A percentile compares a stretch with the other conserved stretches of the same genome.
phyloP scores from a whole-genome alignment of 345 rosid genomes.

The Anastatica hierochuntica region DNA sequence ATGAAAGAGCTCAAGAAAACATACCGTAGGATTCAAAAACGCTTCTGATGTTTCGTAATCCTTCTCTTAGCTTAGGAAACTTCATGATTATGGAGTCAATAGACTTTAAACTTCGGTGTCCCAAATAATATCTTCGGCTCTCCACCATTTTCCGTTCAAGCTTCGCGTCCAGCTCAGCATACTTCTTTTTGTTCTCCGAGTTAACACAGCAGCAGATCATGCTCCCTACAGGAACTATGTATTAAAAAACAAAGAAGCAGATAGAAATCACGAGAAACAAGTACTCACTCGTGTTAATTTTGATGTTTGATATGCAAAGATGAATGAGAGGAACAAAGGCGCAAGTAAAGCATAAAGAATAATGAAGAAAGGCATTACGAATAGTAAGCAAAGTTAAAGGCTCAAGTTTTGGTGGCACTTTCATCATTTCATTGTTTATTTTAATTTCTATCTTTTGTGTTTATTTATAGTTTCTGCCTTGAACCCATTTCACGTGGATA shows the following conservation, averaged over 20 bases:
- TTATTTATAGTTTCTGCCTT: neutral
- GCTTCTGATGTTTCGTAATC: constrained; percentile 50
- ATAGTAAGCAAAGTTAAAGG: constrained; percentile 11
- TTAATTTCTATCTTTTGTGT: neutral
- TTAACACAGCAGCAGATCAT: constrained; percentile 37
- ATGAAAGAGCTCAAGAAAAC: constrained; percentile 14
- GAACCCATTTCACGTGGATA: too few species aligned
- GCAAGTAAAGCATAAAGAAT: constrained; percentile 20
- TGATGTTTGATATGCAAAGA: neutral
- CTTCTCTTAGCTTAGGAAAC: constrained; percentile 59
- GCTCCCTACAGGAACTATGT: constrained; percentile 23
- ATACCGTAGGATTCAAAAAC: constrained; percentile 61
- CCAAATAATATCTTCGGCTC: constrained; percentile 36
- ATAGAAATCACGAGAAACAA: neutral
- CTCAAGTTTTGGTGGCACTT: constrained; percentile 17
- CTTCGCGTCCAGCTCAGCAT: constrained; percentile 51
- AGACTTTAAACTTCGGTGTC: constrained; percentile 40
- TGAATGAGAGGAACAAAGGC: neutral
- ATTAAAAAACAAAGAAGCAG: neutral
- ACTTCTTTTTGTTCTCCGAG: constrained; percentile 39
- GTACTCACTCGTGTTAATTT: constrained; percentile 2
- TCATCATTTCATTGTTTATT: constrained; percentile 17
- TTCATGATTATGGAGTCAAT: constrained; percentile 62
- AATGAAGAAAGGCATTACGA: constrained; percentile 21
- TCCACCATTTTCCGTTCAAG: constrained; percentile 65